A percentile compares a stretch with the other conserved stretches of the same genome.
These are phyloP conservation scores for Pichia gijzeniarum DNA, from an alignment of 805 yeast species.

Conservation along the genomic window DNA sequence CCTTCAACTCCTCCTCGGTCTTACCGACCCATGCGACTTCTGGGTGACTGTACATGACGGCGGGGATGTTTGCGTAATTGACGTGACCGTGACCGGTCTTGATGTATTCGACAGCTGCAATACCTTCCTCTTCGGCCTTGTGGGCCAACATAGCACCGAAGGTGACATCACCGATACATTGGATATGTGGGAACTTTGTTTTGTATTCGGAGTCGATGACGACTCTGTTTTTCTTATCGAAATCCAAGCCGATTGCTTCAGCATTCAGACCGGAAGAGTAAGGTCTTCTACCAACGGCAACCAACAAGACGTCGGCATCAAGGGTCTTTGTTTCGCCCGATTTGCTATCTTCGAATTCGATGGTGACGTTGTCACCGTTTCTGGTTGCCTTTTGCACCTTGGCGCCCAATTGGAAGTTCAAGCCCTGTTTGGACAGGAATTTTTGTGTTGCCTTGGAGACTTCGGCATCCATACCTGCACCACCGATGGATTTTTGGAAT, in stretches of 20 bases:
- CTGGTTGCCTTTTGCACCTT: slow-evolving; percentile 84
- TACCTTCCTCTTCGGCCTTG: slow-evolving; percentile 99
- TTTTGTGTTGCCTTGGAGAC: slow-evolving; percentile 87
- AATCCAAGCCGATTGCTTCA: slow-evolving; percentile 83
- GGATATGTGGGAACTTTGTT: slow-evolving; percentile 87
- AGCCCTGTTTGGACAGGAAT: slow-evolving; percentile 88
- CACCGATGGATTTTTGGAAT: slow-evolving; percentile 88
- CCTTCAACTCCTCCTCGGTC: slow-evolving; percentile 53
- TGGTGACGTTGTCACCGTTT: slow-evolving; percentile 81
- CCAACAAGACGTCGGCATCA: slow-evolving; percentile 89
- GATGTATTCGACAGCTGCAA: slow-evolving; percentile 95
- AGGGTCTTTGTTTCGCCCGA: slow-evolving; percentile 70
- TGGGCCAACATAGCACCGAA: slow-evolving; percentile 99
- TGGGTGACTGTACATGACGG: slow-evolving; percentile 99
- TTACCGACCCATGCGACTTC: slow-evolving; percentile 99
- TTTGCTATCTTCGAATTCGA: slow-evolving; percentile 86
- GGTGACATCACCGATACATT: slow-evolving; percentile 97
- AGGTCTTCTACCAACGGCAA: slow-evolving; percentile 99
- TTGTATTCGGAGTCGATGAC: slow-evolving; percentile 92
- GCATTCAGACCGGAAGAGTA: slow-evolving; percentile 84
- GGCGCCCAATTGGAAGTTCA: slow-evolving; percentile 86
- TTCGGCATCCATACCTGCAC: slow-evolving; percentile 98
- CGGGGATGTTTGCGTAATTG: slow-evolving; percentile 94
- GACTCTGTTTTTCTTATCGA: slow-evolving; percentile 86
- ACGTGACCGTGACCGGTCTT: slow-evolving; percentile 95